Base-by-base conservation (phyloP, 768 basidiomycete species). In the Rhodotorula kratochvilovae region DNA sequence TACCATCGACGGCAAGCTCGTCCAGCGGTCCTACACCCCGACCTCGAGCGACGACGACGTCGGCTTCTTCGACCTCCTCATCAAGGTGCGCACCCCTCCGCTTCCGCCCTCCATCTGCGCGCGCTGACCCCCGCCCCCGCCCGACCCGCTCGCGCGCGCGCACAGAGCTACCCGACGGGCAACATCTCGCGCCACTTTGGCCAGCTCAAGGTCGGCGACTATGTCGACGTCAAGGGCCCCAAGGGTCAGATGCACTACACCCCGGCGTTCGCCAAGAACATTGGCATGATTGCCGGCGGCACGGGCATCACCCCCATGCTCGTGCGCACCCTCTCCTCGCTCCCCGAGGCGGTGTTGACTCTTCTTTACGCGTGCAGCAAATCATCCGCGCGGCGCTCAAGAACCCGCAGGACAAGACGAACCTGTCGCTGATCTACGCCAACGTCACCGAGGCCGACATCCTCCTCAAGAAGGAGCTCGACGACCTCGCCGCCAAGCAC, bases 301-400 rank as follows among this genome's bases (percentile, higher is more conserved):
- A 98, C 96, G 5, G 96, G 96, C 66, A 95, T 99, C 81, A 95
- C 96, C 0, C 96, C 96, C 78, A 97, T 98, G 95, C 88, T 96
- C 77, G 77, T 78, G 29, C 60, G 75, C 29, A 5, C 33, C 67
- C 36, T 13, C 36, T n/a, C 36, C 11, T 10, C 0, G 2, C 25
- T 43, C 4, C 43, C 29, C 29, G 53, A 29, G 29, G n/a, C n/a
- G n/a, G n/a, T n/a, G n/a, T n/a, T n/a, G n/a, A n/a, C n/a, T n/a
- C n/a, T n/a, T n/a, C n/a, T n/a, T n/a, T n/a, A n/a, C n/a, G n/a
- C 33, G 29, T 2, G 61, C 66, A 78, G 77, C 95, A 99, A 80
- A 91, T 99, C 84, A 89, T 97, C 81, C 89, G 90, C 72, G 90
- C 94, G n/a, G 87, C 88, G 21, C 86, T 97, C 79, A 89, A 90